Evolutionary conservation across 1,284 basidiomycete species (phyloP), one percentile per base, ranked within the genome.

Genomic region (Malassezia furfur): DNA sequence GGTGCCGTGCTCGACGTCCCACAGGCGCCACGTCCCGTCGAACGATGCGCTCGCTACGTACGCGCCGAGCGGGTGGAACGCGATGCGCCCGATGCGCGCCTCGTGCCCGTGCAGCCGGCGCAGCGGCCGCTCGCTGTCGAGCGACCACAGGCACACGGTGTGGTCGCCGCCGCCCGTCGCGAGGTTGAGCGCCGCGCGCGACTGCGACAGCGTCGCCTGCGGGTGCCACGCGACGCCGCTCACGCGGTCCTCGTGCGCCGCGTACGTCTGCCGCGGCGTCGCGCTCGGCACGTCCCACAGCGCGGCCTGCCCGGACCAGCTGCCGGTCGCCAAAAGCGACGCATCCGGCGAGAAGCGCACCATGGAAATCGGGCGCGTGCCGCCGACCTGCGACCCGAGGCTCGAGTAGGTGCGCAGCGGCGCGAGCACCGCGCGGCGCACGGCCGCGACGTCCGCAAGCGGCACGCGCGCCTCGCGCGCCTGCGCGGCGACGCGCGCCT

Each of bases 181-280:
- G 48, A 99, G 80, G 72, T 96, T 96, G 15, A 89, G 84, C 0
- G 81, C 70, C 32, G 82, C 80, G 49, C 81, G 78, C 10, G 81
- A 79, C 67, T 88, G 86, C 0, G 82, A 79, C n/a, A 93, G 69
- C 0, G 91, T 96, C 17, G 93, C 91, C 66, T 83, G 79, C 0
- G 94, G 94, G 79, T 98, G 93, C 94, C 94, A 99, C 31, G 91
- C 91, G 28, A 96, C 83, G 15, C 94, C 94, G 45, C 91, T 89
- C 17, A 98, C 83, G 57, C 87, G 86, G 73, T 98, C 94, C 37
- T 79, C 83, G 67, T 96, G 93, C 15, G 60, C 35, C n/a, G 35
- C 49, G 17, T 28, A 37, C 11, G 22, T n/a, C 32, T 32, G 34
- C 12, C 22, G n/a, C 31, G 59, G 61, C 21, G 58, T 64, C 25